These are phyloP conservation scores for Geotrichum bryndzae DNA, from an alignment of 1,139 yeast genomes.

Conservation along the genomic window DNA sequence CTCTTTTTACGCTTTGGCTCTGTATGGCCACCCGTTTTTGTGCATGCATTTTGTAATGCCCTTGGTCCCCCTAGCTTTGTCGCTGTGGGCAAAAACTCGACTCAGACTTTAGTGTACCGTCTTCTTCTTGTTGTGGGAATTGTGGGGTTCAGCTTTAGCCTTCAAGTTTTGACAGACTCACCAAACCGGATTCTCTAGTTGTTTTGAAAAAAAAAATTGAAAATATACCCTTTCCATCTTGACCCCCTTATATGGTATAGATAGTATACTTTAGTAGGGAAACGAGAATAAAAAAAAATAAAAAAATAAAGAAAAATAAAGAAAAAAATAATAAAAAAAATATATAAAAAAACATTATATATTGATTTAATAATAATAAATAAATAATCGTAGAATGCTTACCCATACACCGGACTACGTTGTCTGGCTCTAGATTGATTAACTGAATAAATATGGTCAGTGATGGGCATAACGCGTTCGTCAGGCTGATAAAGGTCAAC, in stretches of 20 bases:
- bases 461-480: slow-evolving; percentile 10
- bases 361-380: background rate
- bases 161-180: slow-evolving; percentile 13
- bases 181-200: slow-evolving; percentile 4
- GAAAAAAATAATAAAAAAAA: background rate
- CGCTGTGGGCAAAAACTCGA: slow-evolving; percentile 19
- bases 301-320: no score
- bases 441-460: slow-evolving; percentile 8
- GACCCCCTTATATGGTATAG: background rate
- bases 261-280: background rate
- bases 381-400: background rate
- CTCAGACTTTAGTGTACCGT: slow-evolving; percentile 37
- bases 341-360: background rate
- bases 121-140: slow-evolving; percentile 43
- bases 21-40: slow-evolving; percentile 56
- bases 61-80: slow-evolving; percentile 64
- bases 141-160: slow-evolving; percentile 32
- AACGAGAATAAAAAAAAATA: no score
- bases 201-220: background rate
- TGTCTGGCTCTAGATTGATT: slow-evolving; percentile 20
- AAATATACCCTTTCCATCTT: background rate
- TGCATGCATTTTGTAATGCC: slow-evolving; percentile 71
- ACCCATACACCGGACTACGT: slow-evolving; percentile 22
- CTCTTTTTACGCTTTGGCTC: slow-evolving; percentile 50
- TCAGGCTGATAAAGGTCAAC: background rate